Evolutionary conservation across 2,329 filamentous ascomycete genomes (phyloP), one percentile per base, ranked within the genome.

Genomic region (Trichoderma afroharzianum): DNA sequence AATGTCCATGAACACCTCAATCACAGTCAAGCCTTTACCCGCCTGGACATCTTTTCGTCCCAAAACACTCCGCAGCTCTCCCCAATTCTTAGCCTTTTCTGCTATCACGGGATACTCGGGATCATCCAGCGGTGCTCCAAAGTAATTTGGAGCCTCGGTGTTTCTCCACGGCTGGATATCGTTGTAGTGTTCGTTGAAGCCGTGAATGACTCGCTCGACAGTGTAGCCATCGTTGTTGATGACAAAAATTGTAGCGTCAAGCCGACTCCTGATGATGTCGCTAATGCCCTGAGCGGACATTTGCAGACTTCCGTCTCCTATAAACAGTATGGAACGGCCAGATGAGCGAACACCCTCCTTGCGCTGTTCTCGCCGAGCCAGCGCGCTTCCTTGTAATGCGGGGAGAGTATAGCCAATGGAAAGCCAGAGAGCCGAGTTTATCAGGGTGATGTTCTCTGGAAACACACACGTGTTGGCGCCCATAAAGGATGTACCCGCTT

Each of bases 201-300:
- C 88, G 73, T 90, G 86, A 63, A 90, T 89, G 59, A 82, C 82
- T 8, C 88, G 80, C 79, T 90, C 88, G 63, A 89, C 87, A 0
- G 87, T 88, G 74, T 90, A 90, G 0, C 88, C 88, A 32, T 86
- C 82, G 70, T 90, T 90, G 75, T 89, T 89, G 74, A 90, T 84
- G 9, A 90, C 76, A 72, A 90, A 83, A 24, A 86, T 79, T n/a
- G 76, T 80, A 4, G 86, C 82, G 47, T 86, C 81, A 26, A 88
- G 81, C 4, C 83, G 81, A 69, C 86, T 82, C 18, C 82, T 82
- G 74, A 92, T 88, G 75, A 92, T 91, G 2, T 88, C 90, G 12
- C 87, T 86, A 4, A 93, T 81, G 74, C 91, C 90, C 76, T 92
- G 90, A 0, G 85, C 88, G 0, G 90, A 92, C 81, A 92, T 87